phyloP scores from a whole-genome alignment of 257 asterid species.

The Jacaranda mimosifolia region DNA sequence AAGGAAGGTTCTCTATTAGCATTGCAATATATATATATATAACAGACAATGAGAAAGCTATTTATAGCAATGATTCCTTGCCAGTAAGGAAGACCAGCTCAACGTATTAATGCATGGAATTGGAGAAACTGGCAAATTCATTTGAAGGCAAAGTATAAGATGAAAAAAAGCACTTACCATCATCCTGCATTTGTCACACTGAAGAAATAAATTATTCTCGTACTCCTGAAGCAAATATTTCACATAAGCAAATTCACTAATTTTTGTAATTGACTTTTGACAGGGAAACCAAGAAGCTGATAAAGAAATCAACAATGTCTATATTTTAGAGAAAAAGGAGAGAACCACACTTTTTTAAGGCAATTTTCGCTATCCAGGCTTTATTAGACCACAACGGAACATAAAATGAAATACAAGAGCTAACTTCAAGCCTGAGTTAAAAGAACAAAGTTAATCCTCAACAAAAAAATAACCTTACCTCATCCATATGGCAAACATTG shows the following conservation, averaged over 20 bases:
- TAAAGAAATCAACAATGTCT: slow-evolving; percentile 17
- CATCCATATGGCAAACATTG: slow-evolving; percentile 99
- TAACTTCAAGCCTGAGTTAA: slow-evolving; percentile 29
- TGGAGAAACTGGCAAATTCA: slow-evolving; percentile 22
- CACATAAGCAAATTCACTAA: slow-evolving; percentile 38
- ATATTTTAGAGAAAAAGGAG: slow-evolving; percentile 24
- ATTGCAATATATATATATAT: slow-evolving; percentile 2
- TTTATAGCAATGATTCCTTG: slow-evolving; percentile 24
- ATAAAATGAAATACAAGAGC: slow-evolving; percentile 38
- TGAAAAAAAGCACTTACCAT: slow-evolving; percentile 68
- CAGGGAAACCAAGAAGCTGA: slow-evolving; percentile 14
- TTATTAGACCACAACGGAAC: slow-evolving; percentile 26
- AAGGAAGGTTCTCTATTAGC: slow-evolving; percentile 25
- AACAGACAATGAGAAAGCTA: slow-evolving; percentile 29
- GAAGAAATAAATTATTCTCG: slow-evolving; percentile 94
- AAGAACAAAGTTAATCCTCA: slow-evolving; percentile 14
- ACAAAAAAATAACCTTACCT: slow-evolving; percentile 58
- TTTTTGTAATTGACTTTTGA: slow-evolving; percentile 5
- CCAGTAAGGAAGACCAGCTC: slow-evolving; percentile 32
- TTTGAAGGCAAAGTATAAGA: slow-evolving; percentile 21
- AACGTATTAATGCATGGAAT: slow-evolving; percentile 18
- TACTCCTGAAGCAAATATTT: slow-evolving; percentile 78
- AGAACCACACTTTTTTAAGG: slow-evolving; percentile 20
- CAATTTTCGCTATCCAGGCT: slow-evolving; percentile 31
- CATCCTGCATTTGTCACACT: slow-evolving; percentile 99